These are phyloP conservation scores for Neurospora sp. DNA, from an alignment of 495 filamentous ascomycete genomes.

Conservation along the genomic window DNA sequence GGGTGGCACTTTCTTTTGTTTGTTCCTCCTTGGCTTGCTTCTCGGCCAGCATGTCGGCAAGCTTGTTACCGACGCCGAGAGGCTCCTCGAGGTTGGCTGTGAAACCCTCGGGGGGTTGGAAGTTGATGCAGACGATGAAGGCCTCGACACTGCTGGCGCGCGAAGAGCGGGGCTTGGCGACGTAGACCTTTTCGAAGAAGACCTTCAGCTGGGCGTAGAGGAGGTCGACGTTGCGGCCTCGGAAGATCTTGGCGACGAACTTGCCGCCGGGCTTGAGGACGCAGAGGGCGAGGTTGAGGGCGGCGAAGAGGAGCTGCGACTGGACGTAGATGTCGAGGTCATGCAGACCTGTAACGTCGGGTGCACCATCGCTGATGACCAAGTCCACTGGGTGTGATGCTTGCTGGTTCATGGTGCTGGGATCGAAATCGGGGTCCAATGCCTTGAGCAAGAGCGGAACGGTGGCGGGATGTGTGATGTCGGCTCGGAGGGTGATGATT, in stretches of 20 bases:
- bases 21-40: not conserved
- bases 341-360: slow-evolving; percentile 92
- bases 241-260: slow-evolving; percentile 97
- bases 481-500: slow-evolving; percentile 81
- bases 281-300: slow-evolving; percentile 82
- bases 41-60: slow-evolving; percentile 32
- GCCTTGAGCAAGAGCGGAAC: slow-evolving; percentile 79
- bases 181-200: slow-evolving; percentile 76
- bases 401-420: slow-evolving; percentile 37
- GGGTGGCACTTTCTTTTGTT: not conserved
- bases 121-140: slow-evolving; percentile 90
- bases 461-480: slow-evolving; percentile 95
- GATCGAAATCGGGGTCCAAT: slow-evolving; percentile 63
- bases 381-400: slow-evolving; percentile 69
- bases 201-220: slow-evolving; percentile 85
- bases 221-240: slow-evolving; percentile 83
- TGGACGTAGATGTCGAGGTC: slow-evolving; percentile 98
- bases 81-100: slow-evolving; percentile 58
- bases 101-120: slow-evolving; percentile 53
- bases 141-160: slow-evolving; percentile 92
- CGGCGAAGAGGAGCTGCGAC: slow-evolving; percentile 86
- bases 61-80: slow-evolving; percentile 44
- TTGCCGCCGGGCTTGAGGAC: slow-evolving; percentile 86
- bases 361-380: slow-evolving; percentile 88
- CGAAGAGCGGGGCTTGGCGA: slow-evolving; percentile 87